Evolutionary conservation across 2,329 filamentous ascomycete species (phyloP), one percentile per base, ranked within the genome.

Genomic region (Penicillium sp.): DNA sequence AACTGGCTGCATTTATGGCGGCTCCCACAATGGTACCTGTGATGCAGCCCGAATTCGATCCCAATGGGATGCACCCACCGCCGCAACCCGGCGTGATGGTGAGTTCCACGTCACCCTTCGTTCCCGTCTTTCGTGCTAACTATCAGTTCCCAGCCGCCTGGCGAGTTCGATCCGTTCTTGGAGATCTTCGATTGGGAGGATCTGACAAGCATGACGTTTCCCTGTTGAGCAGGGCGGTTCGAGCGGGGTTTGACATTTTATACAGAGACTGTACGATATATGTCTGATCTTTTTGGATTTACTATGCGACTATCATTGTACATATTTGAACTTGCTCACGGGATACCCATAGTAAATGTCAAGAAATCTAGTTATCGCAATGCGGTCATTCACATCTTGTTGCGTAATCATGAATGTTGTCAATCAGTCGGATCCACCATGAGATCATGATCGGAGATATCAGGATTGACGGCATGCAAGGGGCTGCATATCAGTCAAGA

Each of bases 101-200:
- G 53, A 65, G 71, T 62, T 17, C 1, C 13, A 31, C n/a, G 3
- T 50, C 27, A 10, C 36, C 17, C 1, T 45, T 41, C 1, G 17
- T 31, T 17, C 17, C 23, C n/a, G n/a, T 6, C 8, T 17, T 3
- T 5, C 9, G 39, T 33, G 51, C 60, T 65, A 53, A 66, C 49
- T 29, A 23, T 31, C 10, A 17, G 13, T 47, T 27, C 3, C 27
- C 10, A 73, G 69, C 64, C 60, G 2, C 56, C 67, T n/a, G 67
- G 57, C 1, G 68, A 71, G 21, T 67, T 73, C 10, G 71, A 74
- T 42, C 70, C 71, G 25, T 73, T 72, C 47, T 60, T 73, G 38
- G 71, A 72, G 38, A 70, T 70, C 1, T 73, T 73, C 52, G 67
- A 74, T 49, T 74, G 70, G 70, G 71, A 70, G 12, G 68, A 74